Conservation (phyloP, 2,329 filamentous ascomycete genomes). For the Clarireedia monteithiana region DNA sequence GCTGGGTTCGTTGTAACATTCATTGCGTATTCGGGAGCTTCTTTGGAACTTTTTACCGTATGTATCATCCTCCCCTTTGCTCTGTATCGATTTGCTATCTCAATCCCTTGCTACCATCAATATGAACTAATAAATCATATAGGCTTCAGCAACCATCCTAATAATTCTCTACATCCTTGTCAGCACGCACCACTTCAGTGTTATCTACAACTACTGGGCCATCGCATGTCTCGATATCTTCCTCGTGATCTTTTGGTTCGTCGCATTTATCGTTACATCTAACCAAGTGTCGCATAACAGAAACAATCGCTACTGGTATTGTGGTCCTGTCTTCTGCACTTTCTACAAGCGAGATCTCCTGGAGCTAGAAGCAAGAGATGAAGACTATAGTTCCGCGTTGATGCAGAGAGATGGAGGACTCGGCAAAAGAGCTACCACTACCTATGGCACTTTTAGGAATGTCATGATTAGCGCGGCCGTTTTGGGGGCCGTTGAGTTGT, state of each 20-base stretch:
- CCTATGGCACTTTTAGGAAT: neutral
- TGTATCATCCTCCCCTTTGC: neutral
- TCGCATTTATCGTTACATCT: neutral
- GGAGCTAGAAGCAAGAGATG: slow-evolving; percentile 1
- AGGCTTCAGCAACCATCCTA: slow-evolving; percentile 5
- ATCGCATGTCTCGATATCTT: slow-evolving; percentile 2
- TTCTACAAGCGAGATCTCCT: neutral
- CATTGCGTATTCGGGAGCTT: slow-evolving; percentile 1
- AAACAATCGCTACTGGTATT: neutral
- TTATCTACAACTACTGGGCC: slow-evolving; percentile 4
- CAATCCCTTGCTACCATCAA: too few relatives aligned
- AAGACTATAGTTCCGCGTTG: neutral
- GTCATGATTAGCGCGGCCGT: slow-evolving; percentile 1
- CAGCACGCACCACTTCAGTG: neutral
- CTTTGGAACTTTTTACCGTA: slow-evolving; percentile 4
- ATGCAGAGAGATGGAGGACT: neutral
- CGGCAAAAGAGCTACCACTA: neutral
- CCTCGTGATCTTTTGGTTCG: slow-evolving; percentile 1
- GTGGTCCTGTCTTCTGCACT: neutral
- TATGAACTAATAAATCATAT: neutral
- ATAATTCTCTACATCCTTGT: slow-evolving; percentile 3
- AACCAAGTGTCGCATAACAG: neutral
- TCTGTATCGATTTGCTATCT: neutral
- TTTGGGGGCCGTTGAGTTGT: slow-evolving; percentile 7
- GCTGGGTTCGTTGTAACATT: slow-evolving; percentile 4